Evolutionary conservation across 2,329 filamentous ascomycete genomes (phyloP).

Genomic region (Arthrocladium fulminans): DNA sequence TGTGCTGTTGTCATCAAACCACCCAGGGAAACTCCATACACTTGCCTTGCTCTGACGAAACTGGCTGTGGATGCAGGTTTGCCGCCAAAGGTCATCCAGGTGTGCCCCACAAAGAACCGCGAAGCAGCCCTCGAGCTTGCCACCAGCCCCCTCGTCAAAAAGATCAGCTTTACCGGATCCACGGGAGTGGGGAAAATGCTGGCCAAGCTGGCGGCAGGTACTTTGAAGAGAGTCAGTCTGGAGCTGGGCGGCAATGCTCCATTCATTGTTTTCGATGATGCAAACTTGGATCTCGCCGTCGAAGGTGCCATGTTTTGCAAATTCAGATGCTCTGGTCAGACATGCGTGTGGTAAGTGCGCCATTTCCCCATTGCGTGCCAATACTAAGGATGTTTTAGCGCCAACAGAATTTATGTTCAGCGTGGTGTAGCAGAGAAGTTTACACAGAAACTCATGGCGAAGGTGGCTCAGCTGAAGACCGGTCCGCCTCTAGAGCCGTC

Average conservation of each 20-base stretch:
- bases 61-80: conserved; percentile 28
- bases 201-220: conserved; percentile 24
- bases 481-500: conserved; percentile 62
- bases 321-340: conserved; percentile 18
- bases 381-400: conserved; percentile 26
- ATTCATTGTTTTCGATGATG: conserved; percentile 35
- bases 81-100: conserved; percentile 26
- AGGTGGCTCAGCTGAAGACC: conserved; percentile 64
- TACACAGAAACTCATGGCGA: conserved; percentile 56
- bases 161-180: conserved; percentile 25
- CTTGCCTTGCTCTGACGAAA: conserved; percentile 23
- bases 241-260: conserved; percentile 38
- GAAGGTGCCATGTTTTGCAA: conserved; percentile 12
- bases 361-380: not conserved
- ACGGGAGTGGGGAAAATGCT: conserved; percentile 28
- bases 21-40: conserved; percentile 28
- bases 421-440: conserved; percentile 68
- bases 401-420: conserved; percentile 72
- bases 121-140: conserved; percentile 4
- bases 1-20: conserved; percentile 32
- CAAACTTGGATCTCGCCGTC: conserved; percentile 25
- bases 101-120: conserved; percentile 31
- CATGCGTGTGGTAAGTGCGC: conserved; percentile 10
- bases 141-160: conserved; percentile 18
- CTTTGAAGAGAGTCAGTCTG: conserved; percentile 34